Evolutionary conservation across 495 filamentous ascomycete genomes (phyloP), one percentile per base, ranked within the genome.

Genomic region (Cudoniella acicularis): DNA sequence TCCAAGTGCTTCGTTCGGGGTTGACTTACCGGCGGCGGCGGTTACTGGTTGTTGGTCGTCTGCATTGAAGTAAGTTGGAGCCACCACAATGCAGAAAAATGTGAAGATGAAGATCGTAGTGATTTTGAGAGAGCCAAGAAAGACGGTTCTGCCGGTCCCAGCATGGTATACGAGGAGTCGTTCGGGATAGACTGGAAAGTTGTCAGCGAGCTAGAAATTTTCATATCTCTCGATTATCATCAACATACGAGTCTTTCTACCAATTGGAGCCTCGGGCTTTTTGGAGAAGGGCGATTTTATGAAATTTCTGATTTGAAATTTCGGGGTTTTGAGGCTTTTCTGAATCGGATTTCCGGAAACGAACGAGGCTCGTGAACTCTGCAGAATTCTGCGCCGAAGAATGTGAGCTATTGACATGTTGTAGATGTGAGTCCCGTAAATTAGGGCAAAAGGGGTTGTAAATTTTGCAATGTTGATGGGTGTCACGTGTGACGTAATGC

Each of bases 101-200:
- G 78, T 75, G 62, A 88, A 87, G 56, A 89, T 68, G 63, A 91
- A 83, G 49, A 96, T 77, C 11, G 87, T 87, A 0, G 83, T 84
- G 27, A 91, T 63, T 65, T 91, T 89, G 54, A 91, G 59, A 57
- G 76, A 79, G 21, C 83, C 86, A 36, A 92, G 66, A 65, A 90
- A 87, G 21, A 85, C 80, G 16, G 79, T 85, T 59, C 80, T 77
- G 17, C 75, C 77, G 8, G 82, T 86, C 60, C 89, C 88, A 42
- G 84, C 85, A 77, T 90, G 83, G 64, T 88, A 92, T 59, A 93
- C 77, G 56, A 89, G 74, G 10, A 92, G 74, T 13, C 75, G 75
- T 63, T 90, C 87, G 0, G 82, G 81, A 61, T 73, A 76, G 17
- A 61, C 75, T 76, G 49, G 20, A 4, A 22, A 9, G 11, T 46